phyloP scores from a whole-genome alignment of 1,284 basidiomycete genomes.

The Cystobasidium sp. region DNA sequence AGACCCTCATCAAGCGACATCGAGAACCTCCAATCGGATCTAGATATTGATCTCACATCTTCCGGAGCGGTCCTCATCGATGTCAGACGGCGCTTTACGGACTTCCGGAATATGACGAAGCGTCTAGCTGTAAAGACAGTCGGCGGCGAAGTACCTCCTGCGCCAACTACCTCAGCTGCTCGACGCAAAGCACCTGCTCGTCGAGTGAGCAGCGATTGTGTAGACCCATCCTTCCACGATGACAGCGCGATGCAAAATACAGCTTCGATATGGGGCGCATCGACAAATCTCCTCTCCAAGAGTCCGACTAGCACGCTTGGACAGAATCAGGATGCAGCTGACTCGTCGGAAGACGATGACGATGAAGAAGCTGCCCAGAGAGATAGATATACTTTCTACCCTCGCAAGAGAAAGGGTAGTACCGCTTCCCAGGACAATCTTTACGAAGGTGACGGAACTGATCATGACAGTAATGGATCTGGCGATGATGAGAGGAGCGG shows the following conservation, averaged over 20 bases:
- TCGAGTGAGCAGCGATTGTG: constrained; percentile 10
- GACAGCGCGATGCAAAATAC: constrained; percentile 21
- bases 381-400: constrained; percentile 25
- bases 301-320: constrained; percentile 1
- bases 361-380: constrained; percentile 14
- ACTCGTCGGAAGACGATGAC: constrained; percentile 31
- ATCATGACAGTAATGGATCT: not conserved
- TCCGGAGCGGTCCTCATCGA: constrained; percentile 43
- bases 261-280: constrained; percentile 21
- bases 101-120: constrained; percentile 40
- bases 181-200: not conserved
- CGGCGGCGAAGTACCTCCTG: constrained; percentile 10
- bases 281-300: constrained; percentile 17
- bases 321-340: constrained; percentile 2
- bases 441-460: constrained; percentile 5
- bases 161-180: not conserved
- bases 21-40: constrained; percentile 17
- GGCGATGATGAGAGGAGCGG: not conserved
- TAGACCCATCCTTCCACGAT: constrained; percentile 13
- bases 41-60: constrained; percentile 36
- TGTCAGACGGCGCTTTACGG: constrained; percentile 34
- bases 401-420: constrained; percentile 13
- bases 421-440: not conserved
- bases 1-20: constrained; percentile 35
- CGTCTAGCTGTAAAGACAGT: constrained; percentile 25